Conservation (phyloP, 805 yeast genomes). For the Wickerhamiella kurtzmanii region DNA sequence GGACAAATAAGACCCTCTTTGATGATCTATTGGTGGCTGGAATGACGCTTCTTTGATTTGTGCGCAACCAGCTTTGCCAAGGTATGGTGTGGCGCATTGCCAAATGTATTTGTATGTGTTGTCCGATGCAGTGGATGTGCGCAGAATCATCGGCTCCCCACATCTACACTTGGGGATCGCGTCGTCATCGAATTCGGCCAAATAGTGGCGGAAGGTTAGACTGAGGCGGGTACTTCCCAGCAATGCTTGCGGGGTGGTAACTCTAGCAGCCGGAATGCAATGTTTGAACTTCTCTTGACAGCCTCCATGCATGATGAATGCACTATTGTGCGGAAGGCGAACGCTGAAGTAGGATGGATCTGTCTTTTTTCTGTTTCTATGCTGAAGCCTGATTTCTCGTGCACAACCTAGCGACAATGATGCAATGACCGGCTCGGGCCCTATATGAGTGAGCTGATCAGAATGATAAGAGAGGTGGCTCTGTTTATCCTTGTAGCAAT, state of each 20-base stretch:
- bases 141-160: slow-evolving; percentile 35
- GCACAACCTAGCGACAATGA: slow-evolving; percentile 58
- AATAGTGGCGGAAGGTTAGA: slow-evolving; percentile 50
- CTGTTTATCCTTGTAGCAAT: slow-evolving; percentile 37
- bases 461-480: slow-evolving; percentile 62
- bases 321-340: slow-evolving; percentile 57
- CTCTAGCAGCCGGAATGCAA: slow-evolving; percentile 35
- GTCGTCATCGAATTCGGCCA: slow-evolving; percentile 26
- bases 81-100: slow-evolving; percentile 39
- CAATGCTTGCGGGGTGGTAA: slow-evolving; percentile 34
- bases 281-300: slow-evolving; percentile 69
- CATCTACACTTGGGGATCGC: slow-evolving; percentile 34
- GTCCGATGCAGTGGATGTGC: slow-evolving; percentile 34
- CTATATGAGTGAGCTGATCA: slow-evolving; percentile 57
- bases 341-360: slow-evolving; percentile 33
- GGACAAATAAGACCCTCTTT: background rate
- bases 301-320: slow-evolving; percentile 63
- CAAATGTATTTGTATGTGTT: slow-evolving; percentile 42
- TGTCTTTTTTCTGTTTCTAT: slow-evolving; percentile 16
- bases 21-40: background rate
- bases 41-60: slow-evolving; percentile 3
- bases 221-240: slow-evolving; percentile 44
- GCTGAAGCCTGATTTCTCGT: slow-evolving; percentile 48
- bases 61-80: slow-evolving; percentile 18
- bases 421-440: slow-evolving; percentile 57